These are phyloP conservation scores for Boletus eberwhitei DNA, from an alignment of 768 basidiomycete species.

Conservation along the genomic window DNA sequence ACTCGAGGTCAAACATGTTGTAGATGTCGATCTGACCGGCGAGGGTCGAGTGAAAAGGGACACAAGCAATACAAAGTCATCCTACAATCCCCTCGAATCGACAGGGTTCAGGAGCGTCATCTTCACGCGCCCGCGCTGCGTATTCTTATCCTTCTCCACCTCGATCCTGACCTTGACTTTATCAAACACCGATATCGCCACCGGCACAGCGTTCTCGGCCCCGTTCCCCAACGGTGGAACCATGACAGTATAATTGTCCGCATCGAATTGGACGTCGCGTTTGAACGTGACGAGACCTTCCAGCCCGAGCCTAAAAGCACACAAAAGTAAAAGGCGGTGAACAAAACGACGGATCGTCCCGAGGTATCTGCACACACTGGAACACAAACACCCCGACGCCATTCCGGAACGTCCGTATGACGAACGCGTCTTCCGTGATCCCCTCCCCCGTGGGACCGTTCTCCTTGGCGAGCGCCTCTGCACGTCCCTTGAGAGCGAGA, in stretches of 20 bases:
- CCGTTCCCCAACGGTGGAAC: constrained; percentile 44
- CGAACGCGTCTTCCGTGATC: constrained; percentile 82
- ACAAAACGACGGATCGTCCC: background rate
- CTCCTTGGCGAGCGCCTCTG: constrained; percentile 36
- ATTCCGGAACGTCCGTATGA: constrained; percentile 92
- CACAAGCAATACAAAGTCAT: background rate
- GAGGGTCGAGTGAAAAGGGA: background rate
- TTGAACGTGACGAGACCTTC: constrained; percentile 96
- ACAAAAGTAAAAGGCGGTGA: background rate
- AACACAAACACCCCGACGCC: constrained; percentile 96
- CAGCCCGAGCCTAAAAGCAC: constrained; percentile 68
- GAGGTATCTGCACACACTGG: constrained; percentile 51
- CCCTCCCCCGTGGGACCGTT: constrained; percentile 25
- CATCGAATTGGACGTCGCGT: constrained; percentile 82
- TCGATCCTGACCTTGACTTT: constrained; percentile 87
- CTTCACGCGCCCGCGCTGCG: constrained; percentile 85
- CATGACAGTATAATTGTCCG: constrained; percentile 83
- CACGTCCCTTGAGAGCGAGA: constrained; percentile 75
- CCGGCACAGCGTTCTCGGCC: constrained; percentile 31
- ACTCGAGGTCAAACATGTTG: too few relatives aligned
- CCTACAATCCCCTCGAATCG: constrained; percentile 46
- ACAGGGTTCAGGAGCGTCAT: constrained; percentile 73
- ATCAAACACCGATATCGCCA: constrained; percentile 85
- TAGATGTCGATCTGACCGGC: background rate
- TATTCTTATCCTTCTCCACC: constrained; percentile 94